phyloP scores from a whole-genome alignment of 2,329 filamentous ascomycete species.

The Diaporthe ampelina region DNA sequence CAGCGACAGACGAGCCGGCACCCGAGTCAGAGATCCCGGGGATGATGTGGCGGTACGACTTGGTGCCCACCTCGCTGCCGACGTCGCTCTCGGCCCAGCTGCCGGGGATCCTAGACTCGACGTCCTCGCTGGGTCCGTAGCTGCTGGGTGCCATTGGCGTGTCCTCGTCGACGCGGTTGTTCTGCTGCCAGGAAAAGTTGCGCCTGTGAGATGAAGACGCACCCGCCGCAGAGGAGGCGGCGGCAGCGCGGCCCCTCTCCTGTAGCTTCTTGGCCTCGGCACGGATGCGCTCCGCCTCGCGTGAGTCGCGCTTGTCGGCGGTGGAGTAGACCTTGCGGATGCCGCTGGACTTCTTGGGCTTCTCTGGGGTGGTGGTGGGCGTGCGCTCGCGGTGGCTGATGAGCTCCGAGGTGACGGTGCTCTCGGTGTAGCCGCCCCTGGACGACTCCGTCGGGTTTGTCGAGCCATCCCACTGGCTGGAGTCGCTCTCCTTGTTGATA shows the following conservation, averaged over 20 bases:
- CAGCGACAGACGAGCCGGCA: slow-evolving; percentile 48
- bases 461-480: slow-evolving; percentile 82
- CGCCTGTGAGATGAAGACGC: slow-evolving; percentile 47
- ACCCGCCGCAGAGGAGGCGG: slow-evolving; percentile 59
- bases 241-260: slow-evolving; percentile 62
- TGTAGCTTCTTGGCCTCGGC: slow-evolving; percentile 69
- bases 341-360: slow-evolving; percentile 55
- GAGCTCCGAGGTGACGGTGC: slow-evolving; percentile 72
- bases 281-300: slow-evolving; percentile 68
- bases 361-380: slow-evolving; percentile 60
- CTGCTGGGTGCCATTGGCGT: slow-evolving; percentile 41
- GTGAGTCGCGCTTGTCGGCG: slow-evolving; percentile 65
- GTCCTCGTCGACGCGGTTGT: slow-evolving; percentile 40
- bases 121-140: slow-evolving; percentile 41
- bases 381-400: slow-evolving; percentile 65
- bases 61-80: slow-evolving; percentile 67
- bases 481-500: slow-evolving; percentile 86
- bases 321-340: slow-evolving; percentile 75
- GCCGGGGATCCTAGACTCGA: slow-evolving; percentile 52
- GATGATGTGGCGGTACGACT: slow-evolving; percentile 69
- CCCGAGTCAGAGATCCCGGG: slow-evolving; percentile 60
- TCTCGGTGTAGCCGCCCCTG: slow-evolving; percentile 46
- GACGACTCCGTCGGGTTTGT: slow-evolving; percentile 75
- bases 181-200: slow-evolving; percentile 42
- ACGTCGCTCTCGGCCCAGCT: slow-evolving; percentile 57